A percentile compares a stretch with the other conserved stretches of the same genome.
Evolutionary conservation across 768 basidiomycete genomes (phyloP).

Genomic region (Agaricus sinodeliciosus): DNA sequence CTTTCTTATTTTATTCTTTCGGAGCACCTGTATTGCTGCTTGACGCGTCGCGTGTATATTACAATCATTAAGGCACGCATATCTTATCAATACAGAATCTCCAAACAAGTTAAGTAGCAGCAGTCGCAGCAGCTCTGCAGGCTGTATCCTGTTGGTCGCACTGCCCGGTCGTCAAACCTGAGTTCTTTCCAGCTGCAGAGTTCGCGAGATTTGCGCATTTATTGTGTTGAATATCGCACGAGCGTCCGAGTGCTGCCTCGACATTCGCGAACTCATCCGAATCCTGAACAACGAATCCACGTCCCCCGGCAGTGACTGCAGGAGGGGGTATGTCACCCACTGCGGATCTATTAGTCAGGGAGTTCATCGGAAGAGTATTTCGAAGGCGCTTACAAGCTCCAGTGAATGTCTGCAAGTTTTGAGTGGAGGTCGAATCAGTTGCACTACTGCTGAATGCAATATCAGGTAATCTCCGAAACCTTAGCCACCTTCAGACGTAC

Average conservation of each 20-base stretch:
- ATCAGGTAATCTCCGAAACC: too few species aligned
- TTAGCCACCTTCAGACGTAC: too few species aligned
- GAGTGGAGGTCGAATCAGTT: conserved; percentile 15
- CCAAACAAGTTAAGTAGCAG: neutral
- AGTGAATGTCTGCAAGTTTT: conserved; percentile 47
- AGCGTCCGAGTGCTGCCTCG: conserved; percentile 44
- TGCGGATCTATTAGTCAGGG: conserved; percentile 11
- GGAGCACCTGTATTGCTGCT: too few species aligned
- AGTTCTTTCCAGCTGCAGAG: conserved; percentile 28
- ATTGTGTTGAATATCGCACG: conserved; percentile 56
- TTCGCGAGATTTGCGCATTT: conserved; percentile 46
- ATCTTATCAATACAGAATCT: too few species aligned
- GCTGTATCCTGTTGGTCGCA: conserved; percentile 30
- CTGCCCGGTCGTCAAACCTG: conserved; percentile 32
- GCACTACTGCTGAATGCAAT: conserved; percentile 10
- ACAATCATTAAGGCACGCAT: too few species aligned
- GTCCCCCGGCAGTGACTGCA: conserved; percentile 35
- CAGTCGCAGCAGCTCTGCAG: conserved; percentile 22
- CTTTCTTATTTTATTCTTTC: too few species aligned
- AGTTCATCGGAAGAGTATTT: neutral
- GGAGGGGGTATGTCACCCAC: conserved; percentile 41
- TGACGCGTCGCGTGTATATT: too few species aligned
- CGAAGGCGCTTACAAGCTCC: conserved; percentile 32
- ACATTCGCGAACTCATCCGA: conserved; percentile 41
- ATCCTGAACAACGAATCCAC: conserved; percentile 40